Percentiles rank a stretch among this genome's conserved stretches.
These are phyloP conservation scores for Myxozyma neotropica DNA, from an alignment of 805 yeast genomes.

Conservation along the genomic window DNA sequence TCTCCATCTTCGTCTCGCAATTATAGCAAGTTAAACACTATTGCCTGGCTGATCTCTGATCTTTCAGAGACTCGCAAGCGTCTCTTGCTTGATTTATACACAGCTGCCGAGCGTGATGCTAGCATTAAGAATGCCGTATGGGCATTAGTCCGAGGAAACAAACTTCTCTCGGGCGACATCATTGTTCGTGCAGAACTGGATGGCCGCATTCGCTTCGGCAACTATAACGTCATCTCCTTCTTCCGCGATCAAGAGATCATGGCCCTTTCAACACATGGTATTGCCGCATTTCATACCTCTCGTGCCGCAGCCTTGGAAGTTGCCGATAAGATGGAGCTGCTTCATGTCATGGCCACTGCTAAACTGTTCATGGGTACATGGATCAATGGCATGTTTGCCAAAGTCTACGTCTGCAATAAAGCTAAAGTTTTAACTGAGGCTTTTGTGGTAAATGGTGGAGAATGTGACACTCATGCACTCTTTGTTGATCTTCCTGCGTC, in stretches of 20 bases:
- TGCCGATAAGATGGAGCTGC: slow-evolving; percentile 41
- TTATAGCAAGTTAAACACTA: slow-evolving; percentile 35
- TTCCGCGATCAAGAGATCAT: slow-evolving; percentile 69
- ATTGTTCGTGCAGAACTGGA: slow-evolving; percentile 40
- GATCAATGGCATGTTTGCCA: slow-evolving; percentile 47
- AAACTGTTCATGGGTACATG: slow-evolving; percentile 46
- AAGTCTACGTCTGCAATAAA: slow-evolving; percentile 63
- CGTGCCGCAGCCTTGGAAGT: neutral
- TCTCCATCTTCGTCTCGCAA: slow-evolving; percentile 32
- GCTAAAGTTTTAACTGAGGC: slow-evolving; percentile 74
- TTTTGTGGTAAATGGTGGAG: slow-evolving; percentile 56
- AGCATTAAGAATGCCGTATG: slow-evolving; percentile 41
- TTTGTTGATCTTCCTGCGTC: slow-evolving; percentile 71
- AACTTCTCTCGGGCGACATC: slow-evolving; percentile 41
- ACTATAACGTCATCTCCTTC: slow-evolving; percentile 54
- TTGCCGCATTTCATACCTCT: slow-evolving; percentile 5
- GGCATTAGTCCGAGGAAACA: slow-evolving; percentile 40
- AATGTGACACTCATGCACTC: slow-evolving; percentile 50
- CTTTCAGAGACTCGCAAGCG: slow-evolving; percentile 38
- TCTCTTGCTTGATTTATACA: slow-evolving; percentile 38
- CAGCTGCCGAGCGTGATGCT: slow-evolving; percentile 37
- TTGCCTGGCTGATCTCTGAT: slow-evolving; percentile 38
- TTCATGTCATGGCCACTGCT: slow-evolving; percentile 76
- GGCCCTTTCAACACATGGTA: slow-evolving; percentile 55
- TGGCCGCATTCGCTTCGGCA: slow-evolving; percentile 38